These are phyloP conservation scores for Podospora sp. DNA, from an alignment of 495 filamentous ascomycete species.

Conservation along the genomic window DNA sequence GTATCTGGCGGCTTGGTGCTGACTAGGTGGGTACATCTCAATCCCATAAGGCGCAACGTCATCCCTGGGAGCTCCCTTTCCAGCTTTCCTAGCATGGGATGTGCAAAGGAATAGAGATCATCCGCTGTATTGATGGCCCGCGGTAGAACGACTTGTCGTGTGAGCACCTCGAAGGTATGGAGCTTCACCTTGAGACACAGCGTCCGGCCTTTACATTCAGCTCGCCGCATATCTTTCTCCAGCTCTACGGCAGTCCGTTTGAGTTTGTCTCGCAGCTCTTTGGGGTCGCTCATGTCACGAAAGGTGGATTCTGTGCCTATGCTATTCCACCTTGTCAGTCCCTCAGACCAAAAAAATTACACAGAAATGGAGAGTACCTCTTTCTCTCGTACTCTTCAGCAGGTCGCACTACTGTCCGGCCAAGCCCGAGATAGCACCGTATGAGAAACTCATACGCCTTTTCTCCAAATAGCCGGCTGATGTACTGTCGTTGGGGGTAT, in stretches of 20 bases:
- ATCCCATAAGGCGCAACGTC: constrained; percentile 83
- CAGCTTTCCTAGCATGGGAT: constrained; percentile 84
- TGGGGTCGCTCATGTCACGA: constrained; percentile 70
- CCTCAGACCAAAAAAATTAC: not conserved
- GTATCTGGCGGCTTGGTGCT: constrained; percentile 75
- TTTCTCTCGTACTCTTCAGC: constrained; percentile 76
- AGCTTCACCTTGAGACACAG: constrained; percentile 91
- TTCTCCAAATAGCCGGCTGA: constrained; percentile 79
- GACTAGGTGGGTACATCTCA: constrained; percentile 83
- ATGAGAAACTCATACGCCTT: constrained; percentile 89
- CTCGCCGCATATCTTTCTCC: constrained; percentile 79
- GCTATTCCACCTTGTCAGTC: constrained; percentile 63
- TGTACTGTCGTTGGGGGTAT: constrained; percentile 69
- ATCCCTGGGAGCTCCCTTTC: constrained; percentile 83
- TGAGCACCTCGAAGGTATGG: constrained; percentile 89
- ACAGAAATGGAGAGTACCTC: not conserved
- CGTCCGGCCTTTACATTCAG: constrained; percentile 85
- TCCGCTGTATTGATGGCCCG: constrained; percentile 72
- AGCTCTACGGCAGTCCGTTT: constrained; percentile 80
- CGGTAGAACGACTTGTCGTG: constrained; percentile 74
- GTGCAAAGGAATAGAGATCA: constrained; percentile 77
- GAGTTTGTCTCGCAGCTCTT: constrained; percentile 74
- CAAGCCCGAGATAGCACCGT: constrained; percentile 81
- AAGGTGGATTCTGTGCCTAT: constrained; percentile 96
- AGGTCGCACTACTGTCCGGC: constrained; percentile 84